A percentile compares a stretch with the other conserved stretches of the same genome.
phyloP scores from a whole-genome alignment of 768 basidiomycete species.

The Tulasnella sp. region DNA sequence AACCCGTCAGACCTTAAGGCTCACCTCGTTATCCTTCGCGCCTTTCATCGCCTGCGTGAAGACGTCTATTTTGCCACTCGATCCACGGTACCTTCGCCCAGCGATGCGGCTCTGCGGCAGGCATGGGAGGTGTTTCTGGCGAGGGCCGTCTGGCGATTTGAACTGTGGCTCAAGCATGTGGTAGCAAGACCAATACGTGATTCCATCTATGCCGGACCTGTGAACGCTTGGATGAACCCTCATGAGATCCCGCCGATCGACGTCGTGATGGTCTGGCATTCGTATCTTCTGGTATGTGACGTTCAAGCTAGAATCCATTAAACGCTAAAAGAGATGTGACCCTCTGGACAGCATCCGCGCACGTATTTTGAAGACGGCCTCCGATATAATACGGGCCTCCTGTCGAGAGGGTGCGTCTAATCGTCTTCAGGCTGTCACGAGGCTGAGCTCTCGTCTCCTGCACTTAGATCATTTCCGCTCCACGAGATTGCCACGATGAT shows the following conservation, averaged over 20 bases:
- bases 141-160: conserved; percentile 31
- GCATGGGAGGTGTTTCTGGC: conserved; percentile 31
- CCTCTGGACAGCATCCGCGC: conserved; percentile 28
- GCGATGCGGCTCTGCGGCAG: conserved; percentile 9
- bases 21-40: conserved; percentile 11
- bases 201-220: not conserved
- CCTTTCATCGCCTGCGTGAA: conserved; percentile 7
- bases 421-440: not conserved
- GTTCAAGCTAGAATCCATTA: not conserved
- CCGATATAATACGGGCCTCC: conserved; percentile 10
- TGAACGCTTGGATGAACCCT: not conserved
- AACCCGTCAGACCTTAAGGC: not conserved
- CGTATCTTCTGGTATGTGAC: conserved; percentile 28
- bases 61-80: not conserved
- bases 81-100: not conserved
- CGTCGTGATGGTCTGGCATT: conserved; percentile 33
- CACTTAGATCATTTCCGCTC: conserved; percentile 27
- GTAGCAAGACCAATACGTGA: not conserved
- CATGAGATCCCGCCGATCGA: conserved; percentile 31
- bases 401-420: not conserved
- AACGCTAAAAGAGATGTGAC: not conserved
- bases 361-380: conserved; percentile 32
- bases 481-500: conserved; percentile 14
- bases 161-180: conserved; percentile 25
- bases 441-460: not conserved